Percentiles rank a stretch among this genome's conserved stretches.
Evolutionary conservation across 768 basidiomycete species (phyloP).

Genomic region (Amanita phalloides): DNA sequence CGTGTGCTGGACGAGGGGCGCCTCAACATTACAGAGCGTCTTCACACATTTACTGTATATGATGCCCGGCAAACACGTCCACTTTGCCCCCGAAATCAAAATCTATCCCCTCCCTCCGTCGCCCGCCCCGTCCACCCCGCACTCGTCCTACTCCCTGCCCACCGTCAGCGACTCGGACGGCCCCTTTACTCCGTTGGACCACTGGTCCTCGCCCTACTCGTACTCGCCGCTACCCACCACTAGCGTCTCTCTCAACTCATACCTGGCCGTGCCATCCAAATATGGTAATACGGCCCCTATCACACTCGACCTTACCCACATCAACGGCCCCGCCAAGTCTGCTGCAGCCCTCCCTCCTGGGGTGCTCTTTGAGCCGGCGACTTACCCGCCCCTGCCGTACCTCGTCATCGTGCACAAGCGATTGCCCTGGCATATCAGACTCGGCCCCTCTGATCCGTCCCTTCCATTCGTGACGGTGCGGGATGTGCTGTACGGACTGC

Average conservation of each 20-base stretch:
- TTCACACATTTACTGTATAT: too few species aligned
- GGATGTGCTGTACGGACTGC: slow-evolving; percentile 39
- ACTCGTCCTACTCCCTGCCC: slow-evolving; percentile 8
- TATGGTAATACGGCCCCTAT: background rate
- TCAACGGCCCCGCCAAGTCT: background rate
- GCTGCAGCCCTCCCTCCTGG: background rate
- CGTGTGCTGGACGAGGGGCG: too few species aligned
- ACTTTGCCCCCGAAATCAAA: slow-evolving; percentile 11
- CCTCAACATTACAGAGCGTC: too few species aligned
- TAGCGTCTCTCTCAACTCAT: slow-evolving; percentile 8
- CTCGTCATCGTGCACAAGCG: slow-evolving; percentile 2
- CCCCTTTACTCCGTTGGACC: slow-evolving; percentile 10
- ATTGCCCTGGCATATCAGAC: slow-evolving; percentile 5
- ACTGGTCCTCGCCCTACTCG: slow-evolving; percentile 9
- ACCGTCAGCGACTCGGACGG: slow-evolving; percentile 9
- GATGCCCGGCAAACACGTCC: slow-evolving; percentile 10
- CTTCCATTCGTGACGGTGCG: slow-evolving; percentile 21
- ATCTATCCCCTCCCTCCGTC: slow-evolving; percentile 8
- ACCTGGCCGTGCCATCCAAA: slow-evolving; percentile 6
- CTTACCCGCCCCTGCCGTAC: background rate
- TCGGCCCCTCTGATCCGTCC: slow-evolving; percentile 3
- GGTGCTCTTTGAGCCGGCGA: slow-evolving; percentile 2
- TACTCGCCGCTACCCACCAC: slow-evolving; percentile 10
- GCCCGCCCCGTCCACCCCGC: slow-evolving; percentile 10
- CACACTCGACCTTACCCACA: background rate